Evolutionary conservation across 768 basidiomycete species (phyloP).

Genomic region (Epithele typhae): DNA sequence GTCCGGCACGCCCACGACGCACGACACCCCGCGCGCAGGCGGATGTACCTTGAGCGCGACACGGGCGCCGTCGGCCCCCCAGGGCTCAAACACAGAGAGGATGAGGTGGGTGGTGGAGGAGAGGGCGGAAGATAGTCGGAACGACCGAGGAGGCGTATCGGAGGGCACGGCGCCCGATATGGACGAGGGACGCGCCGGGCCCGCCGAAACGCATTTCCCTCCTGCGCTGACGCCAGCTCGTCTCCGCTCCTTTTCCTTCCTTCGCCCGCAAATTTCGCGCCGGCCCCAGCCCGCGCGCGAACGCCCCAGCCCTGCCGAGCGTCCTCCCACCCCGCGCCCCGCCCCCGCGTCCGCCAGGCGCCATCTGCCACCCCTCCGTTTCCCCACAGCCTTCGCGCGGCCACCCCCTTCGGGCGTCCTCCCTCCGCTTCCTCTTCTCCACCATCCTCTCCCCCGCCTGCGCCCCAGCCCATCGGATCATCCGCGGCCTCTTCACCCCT

Average conservation of each 20-base stretch:
- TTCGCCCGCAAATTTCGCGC: neutral
- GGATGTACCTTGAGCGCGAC: too few species aligned
- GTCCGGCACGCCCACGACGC: too few species aligned
- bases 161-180: neutral
- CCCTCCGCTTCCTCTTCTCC: neutral
- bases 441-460: neutral
- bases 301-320: too few species aligned
- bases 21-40: neutral
- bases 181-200: conserved; percentile 8
- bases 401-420: conserved; percentile 1
- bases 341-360: neutral
- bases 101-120: conserved; percentile 5
- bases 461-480: conserved; percentile 12
- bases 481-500: conserved; percentile 8
- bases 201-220: conserved; percentile 12
- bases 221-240: neutral
- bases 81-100: neutral
- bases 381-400: neutral
- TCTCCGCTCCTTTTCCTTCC: neutral
- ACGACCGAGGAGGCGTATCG: conserved; percentile 8
- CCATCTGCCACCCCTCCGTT: conserved; percentile 5
- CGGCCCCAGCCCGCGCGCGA: too few species aligned
- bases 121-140: conserved; percentile 16
- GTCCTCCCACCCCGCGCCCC: neutral
- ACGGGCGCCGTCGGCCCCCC: too few species aligned